These are phyloP conservation scores for Penicillium sp. DNA, from an alignment of 2,329 filamentous ascomycete species.

Conservation along the genomic window DNA sequence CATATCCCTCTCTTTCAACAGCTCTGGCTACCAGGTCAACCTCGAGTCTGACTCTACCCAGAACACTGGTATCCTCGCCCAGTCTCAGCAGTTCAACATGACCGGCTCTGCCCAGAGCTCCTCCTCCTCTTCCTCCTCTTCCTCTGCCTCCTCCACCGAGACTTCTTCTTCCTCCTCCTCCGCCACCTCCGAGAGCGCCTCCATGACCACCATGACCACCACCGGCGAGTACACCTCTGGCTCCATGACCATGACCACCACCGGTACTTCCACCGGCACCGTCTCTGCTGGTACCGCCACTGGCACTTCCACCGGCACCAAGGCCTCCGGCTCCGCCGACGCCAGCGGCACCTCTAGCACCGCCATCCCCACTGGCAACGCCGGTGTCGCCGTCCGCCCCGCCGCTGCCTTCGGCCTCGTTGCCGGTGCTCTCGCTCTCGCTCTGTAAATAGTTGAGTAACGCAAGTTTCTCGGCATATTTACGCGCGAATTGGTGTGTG, in stretches of 20 bases:
- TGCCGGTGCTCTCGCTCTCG: constrained; percentile 17
- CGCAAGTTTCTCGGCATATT: background rate
- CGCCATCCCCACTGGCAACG: constrained; percentile 7
- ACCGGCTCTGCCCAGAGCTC: constrained; percentile 14
- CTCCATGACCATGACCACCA: constrained; percentile 10
- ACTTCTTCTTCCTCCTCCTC: constrained; percentile 13
- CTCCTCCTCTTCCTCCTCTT: constrained; percentile 14
- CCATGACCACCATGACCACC: constrained; percentile 4
- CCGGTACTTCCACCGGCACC: constrained; percentile 6
- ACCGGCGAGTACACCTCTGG: background rate
- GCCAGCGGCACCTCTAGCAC: constrained; percentile 5
- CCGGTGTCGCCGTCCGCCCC: constrained; percentile 14
- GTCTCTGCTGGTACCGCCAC: constrained; percentile 5
- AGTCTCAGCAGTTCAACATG: constrained; percentile 34
- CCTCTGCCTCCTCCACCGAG: constrained; percentile 10
- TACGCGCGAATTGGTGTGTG: no score
- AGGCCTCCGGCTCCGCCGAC: constrained; percentile 5
- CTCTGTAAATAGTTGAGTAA: constrained; percentile 6
- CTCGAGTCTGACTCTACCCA: constrained; percentile 27
- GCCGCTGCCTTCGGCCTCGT: constrained; percentile 16
- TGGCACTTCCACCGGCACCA: constrained; percentile 6
- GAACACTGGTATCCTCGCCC: constrained; percentile 39
- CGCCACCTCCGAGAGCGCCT: constrained; percentile 10
- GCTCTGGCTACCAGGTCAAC: constrained; percentile 38
- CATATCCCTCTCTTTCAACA: constrained; percentile 6